Base-by-base conservation (phyloP, 129 eudicot species). In the Escallonia herrerae region DNA sequence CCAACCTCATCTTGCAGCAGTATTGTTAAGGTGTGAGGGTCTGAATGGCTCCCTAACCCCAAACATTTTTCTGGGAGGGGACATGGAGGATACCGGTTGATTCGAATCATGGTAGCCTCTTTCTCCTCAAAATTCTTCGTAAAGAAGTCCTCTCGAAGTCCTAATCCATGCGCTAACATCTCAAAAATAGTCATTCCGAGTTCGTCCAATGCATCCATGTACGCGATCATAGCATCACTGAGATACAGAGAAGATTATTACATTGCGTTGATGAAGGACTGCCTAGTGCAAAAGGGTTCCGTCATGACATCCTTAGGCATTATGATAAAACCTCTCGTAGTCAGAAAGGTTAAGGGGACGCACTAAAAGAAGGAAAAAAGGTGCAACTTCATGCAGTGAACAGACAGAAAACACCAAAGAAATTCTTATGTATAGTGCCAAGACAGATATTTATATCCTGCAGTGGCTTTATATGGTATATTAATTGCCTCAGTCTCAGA, bases 11-110 rank as follows among this genome's bases (percentile, higher is more conserved):
- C 78, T 74, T 74, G 78, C 3, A 65, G 44, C 59, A 74, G 51
- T 74, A 66, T 66, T 6, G 72, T 74, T 5, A 74, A 46, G 3
- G 72, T 66, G n/a, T 74, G 78, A 54, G 78, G 72, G 49, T 74
- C 78, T 3, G 72, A 74, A 66, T 74, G 78, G 60, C 72, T 74
- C 6, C 78, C 78, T 15, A 74, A 40, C 2, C 78, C 78, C 43
- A 66, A 37, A 59, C 72, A 65, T 43, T 65, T 58, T 8, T 74
- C 72, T 8, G 78, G 78, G 2, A 74, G 67, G 8, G 72, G 78
- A 67, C 78, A 74, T 0, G 62, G 67, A 41, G 78, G 78, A 65
- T 74, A 74, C 10, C 73, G 11, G 38, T 66, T 74, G 6, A 66
- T 60, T n/a, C 78, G 55, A 3, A 74, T 65, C 61, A 74, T 74